These are phyloP conservation scores for Lophiotrema nucula DNA, from an alignment of 495 filamentous ascomycete genomes.

Conservation along the genomic window DNA sequence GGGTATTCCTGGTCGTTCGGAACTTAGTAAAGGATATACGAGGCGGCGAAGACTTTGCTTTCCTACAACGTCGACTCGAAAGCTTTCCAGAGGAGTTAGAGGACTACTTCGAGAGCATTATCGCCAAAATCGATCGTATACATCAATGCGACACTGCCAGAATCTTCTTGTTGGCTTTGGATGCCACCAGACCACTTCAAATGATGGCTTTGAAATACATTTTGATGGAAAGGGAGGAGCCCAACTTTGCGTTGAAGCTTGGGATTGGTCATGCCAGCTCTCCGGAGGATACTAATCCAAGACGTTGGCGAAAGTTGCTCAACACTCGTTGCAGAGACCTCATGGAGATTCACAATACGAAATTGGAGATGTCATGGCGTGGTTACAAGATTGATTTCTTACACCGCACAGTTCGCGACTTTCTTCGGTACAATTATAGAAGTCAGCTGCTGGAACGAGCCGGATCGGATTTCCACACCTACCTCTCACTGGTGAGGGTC, in stretches of 20 bases:
- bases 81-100: constrained; percentile 20
- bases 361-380: not conserved
- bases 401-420: constrained; percentile 10
- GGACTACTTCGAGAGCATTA: constrained; percentile 2
- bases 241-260: not conserved
- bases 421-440: not conserved
- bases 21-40: constrained; percentile 23
- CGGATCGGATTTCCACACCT: no score
- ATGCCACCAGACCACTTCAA: not conserved
- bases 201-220: not conserved
- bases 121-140: not conserved
- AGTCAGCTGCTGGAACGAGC: no score
- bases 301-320: no score
- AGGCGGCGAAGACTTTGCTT: constrained; percentile 9
- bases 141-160: constrained; percentile 8
- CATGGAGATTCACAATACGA: not conserved
- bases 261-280: no score
- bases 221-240: not conserved
- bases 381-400: not conserved
- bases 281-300: no score
- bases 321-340: no score
- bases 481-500: no score
- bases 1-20: constrained; percentile 33
- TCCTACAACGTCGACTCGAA: constrained; percentile 10
- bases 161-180: not conserved